A percentile compares a stretch with the other conserved stretches of the same genome.
Conservation (phyloP, 768 basidiomycete genomes). For the Serendipita vermifera region DNA sequence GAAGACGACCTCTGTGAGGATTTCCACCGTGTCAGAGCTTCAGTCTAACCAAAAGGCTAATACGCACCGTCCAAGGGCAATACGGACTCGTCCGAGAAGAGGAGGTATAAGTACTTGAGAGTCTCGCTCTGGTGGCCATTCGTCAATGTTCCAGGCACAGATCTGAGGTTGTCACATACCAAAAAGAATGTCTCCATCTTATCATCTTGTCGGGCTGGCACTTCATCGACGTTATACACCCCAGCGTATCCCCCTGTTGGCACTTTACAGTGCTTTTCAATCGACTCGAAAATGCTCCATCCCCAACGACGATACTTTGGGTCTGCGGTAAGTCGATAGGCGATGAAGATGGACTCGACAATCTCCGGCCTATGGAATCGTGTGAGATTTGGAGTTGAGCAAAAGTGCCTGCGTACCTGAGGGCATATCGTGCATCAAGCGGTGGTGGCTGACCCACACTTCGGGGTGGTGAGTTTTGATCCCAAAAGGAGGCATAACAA, state of each 20-base stretch:
- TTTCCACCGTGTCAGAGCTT: not conserved
- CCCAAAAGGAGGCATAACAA: not conserved
- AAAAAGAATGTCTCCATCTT: slow-evolving; percentile 95
- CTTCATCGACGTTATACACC: slow-evolving; percentile 71
- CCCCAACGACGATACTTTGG: slow-evolving; percentile 66
- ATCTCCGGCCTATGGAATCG: slow-evolving; percentile 67
- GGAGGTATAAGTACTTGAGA: slow-evolving; percentile 77
- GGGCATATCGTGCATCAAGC: slow-evolving; percentile 86
- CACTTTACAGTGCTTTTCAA: slow-evolving; percentile 68
- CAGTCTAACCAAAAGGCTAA: not conserved
- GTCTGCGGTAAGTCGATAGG: slow-evolving; percentile 82
- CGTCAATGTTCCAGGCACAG: not conserved
- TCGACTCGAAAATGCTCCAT: slow-evolving; percentile 83
- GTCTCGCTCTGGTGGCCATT: slow-evolving; percentile 57
- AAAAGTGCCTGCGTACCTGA: slow-evolving; percentile 37
- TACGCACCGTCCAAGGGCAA: slow-evolving; percentile 34
- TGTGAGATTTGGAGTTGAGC: not conserved
- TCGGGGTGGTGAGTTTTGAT: no score
- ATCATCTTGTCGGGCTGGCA: slow-evolving; percentile 58
- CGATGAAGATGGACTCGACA: slow-evolving; percentile 84
- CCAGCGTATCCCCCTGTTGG: slow-evolving; percentile 74
- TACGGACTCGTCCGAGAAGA: slow-evolving; percentile 62
- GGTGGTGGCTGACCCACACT: not conserved
- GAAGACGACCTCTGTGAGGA: slow-evolving; percentile 60
- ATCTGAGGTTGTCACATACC: slow-evolving; percentile 31